Base-by-base conservation (phyloP, 805 yeast genomes). In the Cyberlindnera amylophila region DNA sequence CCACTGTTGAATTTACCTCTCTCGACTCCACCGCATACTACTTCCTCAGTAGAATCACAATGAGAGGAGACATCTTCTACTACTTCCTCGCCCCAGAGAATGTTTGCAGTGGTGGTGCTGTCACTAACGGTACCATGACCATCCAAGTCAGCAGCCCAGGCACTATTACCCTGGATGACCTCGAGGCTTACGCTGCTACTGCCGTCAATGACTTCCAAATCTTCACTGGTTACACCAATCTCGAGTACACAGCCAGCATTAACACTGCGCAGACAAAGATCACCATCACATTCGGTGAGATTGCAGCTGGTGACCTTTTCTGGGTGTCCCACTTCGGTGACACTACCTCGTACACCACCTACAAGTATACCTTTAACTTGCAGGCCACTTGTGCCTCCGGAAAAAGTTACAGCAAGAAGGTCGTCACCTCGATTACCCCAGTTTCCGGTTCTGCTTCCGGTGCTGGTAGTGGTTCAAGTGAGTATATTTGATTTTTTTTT, bases 1-100 rank as follows among this genome's bases (percentile, higher is more conserved):
- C 28, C 9, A 28, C 36, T 4, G 46, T 39, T 11, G 15, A 13
- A 2, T 41, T 44, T 28, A 11, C 16, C 15, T 27, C 34, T 5
- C 11, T 37, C 8, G 18, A 26, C 26, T 18, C 42, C 6, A 17
- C 29, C 8, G 2, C 32, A 11, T 10, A 7, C n/a, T 16, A 18
- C 4, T 37, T 41, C 21, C 7, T 39, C 6, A 23, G 35, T 13
- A 39, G 52, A 43, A 34, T 42, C 28, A 43, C 50, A 4, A 49
- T 49, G 52, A 36, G 44, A 30, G 49, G 49, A 8, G 52, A 49
- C 31, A 29, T 27, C 16, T 43, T 43, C 34, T 42, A 35, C 38
- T 46, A 46, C 36, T 49, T 36, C 36, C 11, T 31, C 32, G 23
- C 46, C 8, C 46, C 44, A 10, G 13, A 15, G 1, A 15, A 32